phyloP scores from a whole-genome alignment of 192 early-diverging fungal genomes.

The Rhizophagus sp. region DNA sequence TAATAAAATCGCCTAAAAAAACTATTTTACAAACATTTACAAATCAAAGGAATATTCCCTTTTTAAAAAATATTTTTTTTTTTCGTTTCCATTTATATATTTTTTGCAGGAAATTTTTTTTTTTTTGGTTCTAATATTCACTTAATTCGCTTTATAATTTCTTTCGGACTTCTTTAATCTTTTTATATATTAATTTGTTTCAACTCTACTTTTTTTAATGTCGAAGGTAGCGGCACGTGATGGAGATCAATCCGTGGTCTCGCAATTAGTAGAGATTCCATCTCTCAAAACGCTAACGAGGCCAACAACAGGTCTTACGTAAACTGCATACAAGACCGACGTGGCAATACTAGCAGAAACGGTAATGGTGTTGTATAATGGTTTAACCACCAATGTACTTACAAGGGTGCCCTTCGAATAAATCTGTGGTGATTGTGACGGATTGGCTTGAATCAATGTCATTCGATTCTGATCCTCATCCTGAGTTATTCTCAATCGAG shows the following conservation, averaged over 20 bases:
- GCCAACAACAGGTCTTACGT: slow-evolving; percentile 15
- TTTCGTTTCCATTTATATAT: too few relatives aligned
- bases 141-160: too few relatives aligned
- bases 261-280: neutral
- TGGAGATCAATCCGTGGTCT: neutral
- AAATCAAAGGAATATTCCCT: too few relatives aligned
- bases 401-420: neutral
- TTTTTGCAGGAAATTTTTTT: too few relatives aligned
- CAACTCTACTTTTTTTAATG: too few relatives aligned
- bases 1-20: too few relatives aligned
- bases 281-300: neutral
- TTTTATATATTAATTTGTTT: too few relatives aligned
- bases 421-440: neutral
- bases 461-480: neutral
- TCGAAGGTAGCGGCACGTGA: too few relatives aligned
- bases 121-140: too few relatives aligned
- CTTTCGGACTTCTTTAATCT: too few relatives aligned
- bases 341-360: neutral
- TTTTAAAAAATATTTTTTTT: too few relatives aligned
- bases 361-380: slow-evolving; percentile 15
- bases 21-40: too few relatives aligned
- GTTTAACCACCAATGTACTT: slow-evolving; percentile 22
- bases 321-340: slow-evolving; percentile 3
- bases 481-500: neutral
- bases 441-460: neutral